Conservation (phyloP, 108 stramenopile genomes). For the Cyclotella atomus region DNA sequence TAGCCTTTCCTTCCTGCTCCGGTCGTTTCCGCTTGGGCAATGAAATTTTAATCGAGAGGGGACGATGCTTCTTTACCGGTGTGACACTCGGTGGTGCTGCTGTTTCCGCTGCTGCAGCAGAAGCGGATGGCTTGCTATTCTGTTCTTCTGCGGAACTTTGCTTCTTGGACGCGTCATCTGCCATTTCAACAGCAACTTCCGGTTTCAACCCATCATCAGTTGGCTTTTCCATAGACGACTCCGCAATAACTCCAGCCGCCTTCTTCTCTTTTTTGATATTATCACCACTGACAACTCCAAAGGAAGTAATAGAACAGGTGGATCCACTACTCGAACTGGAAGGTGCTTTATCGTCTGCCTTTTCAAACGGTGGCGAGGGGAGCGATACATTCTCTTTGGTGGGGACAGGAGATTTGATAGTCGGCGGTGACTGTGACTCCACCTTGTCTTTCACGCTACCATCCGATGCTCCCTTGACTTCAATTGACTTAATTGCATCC, state of each 20-base stretch:
- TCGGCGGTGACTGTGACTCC: neutral
- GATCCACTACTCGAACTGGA: slow-evolving; percentile 20
- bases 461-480: too few relatives aligned
- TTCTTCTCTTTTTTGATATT: too few relatives aligned
- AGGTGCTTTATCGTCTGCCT: neutral
- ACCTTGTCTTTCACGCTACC: neutral
- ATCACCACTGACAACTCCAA: neutral
- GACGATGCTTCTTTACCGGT: slow-evolving; percentile 31
- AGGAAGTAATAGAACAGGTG: slow-evolving; percentile 10
- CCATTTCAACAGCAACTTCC: too few relatives aligned
- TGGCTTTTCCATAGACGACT: too few relatives aligned
- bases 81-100: too few relatives aligned
- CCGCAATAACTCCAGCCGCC: too few relatives aligned
- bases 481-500: too few relatives aligned
- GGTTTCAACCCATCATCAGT: too few relatives aligned
- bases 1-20: slow-evolving; percentile 15
- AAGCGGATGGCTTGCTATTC: neutral
- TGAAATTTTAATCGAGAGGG: slow-evolving; percentile 37
- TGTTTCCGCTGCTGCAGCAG: neutral
- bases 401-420: neutral
- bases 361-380: neutral
- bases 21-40: slow-evolving; percentile 25
- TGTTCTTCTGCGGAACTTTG: neutral
- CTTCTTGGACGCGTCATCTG: too few relatives aligned
- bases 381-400: neutral